Percentiles rank a stretch among this genome's conserved stretches.
Conservation (phyloP, 2,329 filamentous ascomycete genomes). For the Fusarium sp. region DNA sequence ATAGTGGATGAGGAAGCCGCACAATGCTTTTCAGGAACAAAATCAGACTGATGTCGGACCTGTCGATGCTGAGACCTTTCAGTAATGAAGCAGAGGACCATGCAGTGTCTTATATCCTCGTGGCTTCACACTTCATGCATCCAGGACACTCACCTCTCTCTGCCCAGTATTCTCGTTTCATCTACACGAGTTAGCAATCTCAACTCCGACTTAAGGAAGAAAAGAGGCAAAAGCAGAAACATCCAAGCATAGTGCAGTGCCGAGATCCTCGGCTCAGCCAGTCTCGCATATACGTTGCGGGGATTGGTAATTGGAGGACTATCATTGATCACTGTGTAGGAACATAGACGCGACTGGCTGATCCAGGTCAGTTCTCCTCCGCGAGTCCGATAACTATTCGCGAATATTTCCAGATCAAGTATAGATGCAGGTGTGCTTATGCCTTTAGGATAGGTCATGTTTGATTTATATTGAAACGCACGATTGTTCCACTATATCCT, state of each 20-base stretch:
- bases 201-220: too few species aligned
- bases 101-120: background rate
- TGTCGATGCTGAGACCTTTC: background rate
- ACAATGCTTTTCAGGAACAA: background rate
- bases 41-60: background rate
- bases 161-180: background rate
- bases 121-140: too few species aligned
- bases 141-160: accelerated
- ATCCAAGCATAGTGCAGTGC: background rate
- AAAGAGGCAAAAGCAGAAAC: background rate
- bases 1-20: background rate
- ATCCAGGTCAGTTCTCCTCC: background rate
- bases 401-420: background rate
- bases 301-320: background rate
- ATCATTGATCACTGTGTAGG: background rate
- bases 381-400: background rate
- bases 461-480: background rate
- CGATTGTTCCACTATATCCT: background rate
- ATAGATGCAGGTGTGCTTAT: background rate
- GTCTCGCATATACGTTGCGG: background rate
- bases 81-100: accelerated
- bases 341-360: background rate
- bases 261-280: background rate
- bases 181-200: background rate
- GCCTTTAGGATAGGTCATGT: background rate